Evolutionary conservation across 148 eudicot genomes (phyloP).

Genomic region (Chenopodium quinoa): DNA sequence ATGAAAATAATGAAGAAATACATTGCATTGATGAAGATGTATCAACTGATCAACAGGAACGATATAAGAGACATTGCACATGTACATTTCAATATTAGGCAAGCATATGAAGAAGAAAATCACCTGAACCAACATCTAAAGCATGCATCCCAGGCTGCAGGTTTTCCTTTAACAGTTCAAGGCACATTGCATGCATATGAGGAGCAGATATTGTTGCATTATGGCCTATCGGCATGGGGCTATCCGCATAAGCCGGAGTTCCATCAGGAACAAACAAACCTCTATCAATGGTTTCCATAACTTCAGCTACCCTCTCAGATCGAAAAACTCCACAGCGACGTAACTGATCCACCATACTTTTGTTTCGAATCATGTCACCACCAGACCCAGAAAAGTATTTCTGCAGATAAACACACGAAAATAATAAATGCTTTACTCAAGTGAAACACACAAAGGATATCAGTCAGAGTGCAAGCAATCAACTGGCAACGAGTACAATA

Average conservation of each 20-base stretch:
- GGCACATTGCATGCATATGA: constrained; percentile 97
- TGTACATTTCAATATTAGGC: not conserved
- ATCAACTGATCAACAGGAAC: not conserved
- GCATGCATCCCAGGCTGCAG: constrained; percentile 96
- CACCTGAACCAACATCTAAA: constrained; percentile 97
- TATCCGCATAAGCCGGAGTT: constrained; percentile 68
- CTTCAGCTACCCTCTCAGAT: constrained; percentile 72
- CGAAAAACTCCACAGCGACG: constrained; percentile 59
- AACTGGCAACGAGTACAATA: not conserved
- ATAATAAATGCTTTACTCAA: not conserved
- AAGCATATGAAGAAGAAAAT: constrained; percentile 7
- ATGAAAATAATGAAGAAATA: not conserved
- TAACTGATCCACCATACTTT: constrained; percentile 62
- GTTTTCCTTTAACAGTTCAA: constrained; percentile 67
- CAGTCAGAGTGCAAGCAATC: not conserved
- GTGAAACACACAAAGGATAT: not conserved
- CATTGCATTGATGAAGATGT: not conserved
- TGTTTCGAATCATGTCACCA: constrained; percentile 46
- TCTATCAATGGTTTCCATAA: constrained; percentile 87
- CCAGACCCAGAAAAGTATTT: constrained; percentile 53
- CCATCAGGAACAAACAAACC: constrained; percentile 88
- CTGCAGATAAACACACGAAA: constrained; percentile 32
- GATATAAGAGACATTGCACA: not conserved
- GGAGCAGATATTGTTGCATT: constrained; percentile 99
- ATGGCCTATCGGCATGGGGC: constrained; percentile 84